Percentiles rank a stretch among this genome's conserved stretches.
Evolutionary conservation across 257 asterid species (phyloP).

Genomic region (Coffea eugenioides): DNA sequence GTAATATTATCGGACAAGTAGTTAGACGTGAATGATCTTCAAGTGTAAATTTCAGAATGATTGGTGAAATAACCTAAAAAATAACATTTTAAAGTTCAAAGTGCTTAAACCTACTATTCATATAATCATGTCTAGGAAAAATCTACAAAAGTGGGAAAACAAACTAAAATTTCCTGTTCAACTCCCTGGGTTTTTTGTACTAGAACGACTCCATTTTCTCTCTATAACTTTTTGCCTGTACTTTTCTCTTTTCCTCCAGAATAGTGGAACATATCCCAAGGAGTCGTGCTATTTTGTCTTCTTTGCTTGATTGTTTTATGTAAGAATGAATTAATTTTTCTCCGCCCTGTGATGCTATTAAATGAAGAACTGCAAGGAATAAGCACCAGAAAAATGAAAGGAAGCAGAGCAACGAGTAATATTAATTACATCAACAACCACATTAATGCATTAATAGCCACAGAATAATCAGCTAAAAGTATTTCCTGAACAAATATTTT

Average conservation of each 20-base stretch:
- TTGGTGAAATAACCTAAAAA: background rate
- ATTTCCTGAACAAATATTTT: slow-evolving; percentile 7
- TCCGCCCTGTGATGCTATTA: background rate
- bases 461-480: slow-evolving; percentile 12
- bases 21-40: too few species aligned
- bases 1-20: too few species aligned
- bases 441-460: slow-evolving; percentile 18
- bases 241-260: background rate
- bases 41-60: background rate
- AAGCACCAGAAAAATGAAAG: background rate
- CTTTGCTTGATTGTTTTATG: background rate
- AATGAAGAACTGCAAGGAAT: slow-evolving; percentile 12
- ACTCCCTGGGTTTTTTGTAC: background rate
- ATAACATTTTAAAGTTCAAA: background rate
- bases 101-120: background rate
- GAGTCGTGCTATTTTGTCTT: background rate
- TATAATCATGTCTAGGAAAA: background rate
- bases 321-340: background rate
- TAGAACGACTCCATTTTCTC: background rate
- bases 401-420: slow-evolving; percentile 6
- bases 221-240: background rate
- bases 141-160: background rate
- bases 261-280: background rate
- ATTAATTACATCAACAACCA: slow-evolving; percentile 22
- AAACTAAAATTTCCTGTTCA: background rate